Base-by-base conservation (phyloP, 805 yeast genomes). In the Cyberlindnera americana region DNA sequence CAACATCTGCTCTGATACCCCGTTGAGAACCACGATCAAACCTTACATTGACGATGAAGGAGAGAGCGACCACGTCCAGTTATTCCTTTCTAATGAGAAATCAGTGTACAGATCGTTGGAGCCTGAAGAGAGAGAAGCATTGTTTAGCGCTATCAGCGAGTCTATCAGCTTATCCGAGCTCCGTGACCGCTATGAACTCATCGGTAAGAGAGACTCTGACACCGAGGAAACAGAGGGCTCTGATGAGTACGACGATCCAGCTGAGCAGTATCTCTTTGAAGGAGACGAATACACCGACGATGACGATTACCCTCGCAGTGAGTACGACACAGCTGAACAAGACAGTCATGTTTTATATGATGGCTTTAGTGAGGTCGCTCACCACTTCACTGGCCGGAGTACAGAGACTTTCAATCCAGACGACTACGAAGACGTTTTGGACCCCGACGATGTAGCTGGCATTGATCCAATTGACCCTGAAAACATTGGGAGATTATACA, bases 41-140 rank as follows among this genome's bases (percentile, higher is more conserved):
- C 56, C 57, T 2, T 50, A 38, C 37, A 37, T 33, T 6, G 40
- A 23, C 19, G 12, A 26, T 3, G 19, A 28, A 6, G 29, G 25
- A 13, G 33, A 29, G 32, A 27, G 5, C 15, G 37, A 23, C 3
- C 36, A 35, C 6, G 27, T 35, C 18, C 24, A 18, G 12, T 37
- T 54, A 24, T 54, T 48, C 28, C 19, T 34, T 3, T 47, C 57
- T 3, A 43, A 50, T 18, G 46, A 43, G 16, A 23, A 40, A 12
- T 40, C 47, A 1, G 19, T 53, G 6, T 53, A 52, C 27, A 49
- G 59, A 17, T 41, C 55, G 1, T 46, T 54, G 38, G 31, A 40
- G 5, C 29, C 33, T 3, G 41, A 27, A 1, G 59, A 55, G 35
- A 48, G 45, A 18, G 43, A 33, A 1, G 28, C 23, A 3, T 39